Percentiles rank a stretch among this genome's conserved stretches.
Evolutionary conservation across 164 flowering plant genomes (phyloP).

Genomic region (Magnolia changhungtana): DNA sequence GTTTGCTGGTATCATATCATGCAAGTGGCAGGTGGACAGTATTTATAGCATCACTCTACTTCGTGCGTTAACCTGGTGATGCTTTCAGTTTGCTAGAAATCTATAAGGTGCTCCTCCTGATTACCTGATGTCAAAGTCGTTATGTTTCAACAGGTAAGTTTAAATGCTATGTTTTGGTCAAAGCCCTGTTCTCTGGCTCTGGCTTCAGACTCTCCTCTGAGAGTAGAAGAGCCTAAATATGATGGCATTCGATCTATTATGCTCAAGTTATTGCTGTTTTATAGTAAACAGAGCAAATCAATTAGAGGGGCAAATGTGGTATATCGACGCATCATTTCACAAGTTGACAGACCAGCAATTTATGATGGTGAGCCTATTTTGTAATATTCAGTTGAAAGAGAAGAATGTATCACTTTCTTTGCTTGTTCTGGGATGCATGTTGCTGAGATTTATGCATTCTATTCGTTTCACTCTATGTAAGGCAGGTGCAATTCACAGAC

Average conservation of each 20-base stretch:
- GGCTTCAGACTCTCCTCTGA: slow-evolving; percentile 64
- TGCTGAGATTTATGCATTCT: neutral
- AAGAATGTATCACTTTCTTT: neutral
- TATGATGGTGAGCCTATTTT: slow-evolving; percentile 55
- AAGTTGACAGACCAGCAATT: slow-evolving; percentile 80
- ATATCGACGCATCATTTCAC: slow-evolving; percentile 61
- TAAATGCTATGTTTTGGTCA: slow-evolving; percentile 79
- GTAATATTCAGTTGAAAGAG: neutral
- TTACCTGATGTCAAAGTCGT: slow-evolving; percentile 5
- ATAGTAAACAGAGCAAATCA: slow-evolving; percentile 86
- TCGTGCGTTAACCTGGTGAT: neutral
- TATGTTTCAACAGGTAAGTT: slow-evolving; percentile 48
- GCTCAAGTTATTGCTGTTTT: slow-evolving; percentile 72
- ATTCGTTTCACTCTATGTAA: neutral
- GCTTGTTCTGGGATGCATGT: neutral
- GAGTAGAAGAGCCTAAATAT: slow-evolving; percentile 80
- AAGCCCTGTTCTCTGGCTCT: slow-evolving; percentile 84
- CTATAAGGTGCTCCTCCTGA: neutral
- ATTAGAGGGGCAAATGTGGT: slow-evolving; percentile 85
- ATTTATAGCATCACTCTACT: neutral
- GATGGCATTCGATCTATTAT: slow-evolving; percentile 52
- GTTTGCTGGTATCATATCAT: neutral
- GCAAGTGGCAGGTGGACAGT: neutral
- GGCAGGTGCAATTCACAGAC: neutral
- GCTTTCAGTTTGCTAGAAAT: neutral